Evolutionary conservation across 768 basidiomycete species (phyloP).

Genomic region (Leccinum obscurum): DNA sequence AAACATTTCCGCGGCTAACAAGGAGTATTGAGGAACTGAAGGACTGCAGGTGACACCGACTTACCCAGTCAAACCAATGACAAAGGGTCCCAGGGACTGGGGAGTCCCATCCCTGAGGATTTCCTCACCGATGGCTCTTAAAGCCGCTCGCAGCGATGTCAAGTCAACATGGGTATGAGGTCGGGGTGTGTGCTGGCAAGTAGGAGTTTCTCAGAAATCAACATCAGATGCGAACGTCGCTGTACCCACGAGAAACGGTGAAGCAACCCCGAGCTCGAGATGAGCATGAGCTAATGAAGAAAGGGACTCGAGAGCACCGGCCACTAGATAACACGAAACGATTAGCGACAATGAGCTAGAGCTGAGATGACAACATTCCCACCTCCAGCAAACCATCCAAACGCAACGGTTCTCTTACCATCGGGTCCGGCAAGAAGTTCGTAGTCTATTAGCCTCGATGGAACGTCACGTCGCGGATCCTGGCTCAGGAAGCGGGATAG

Average conservation of each 20-base stretch:
- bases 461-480: conserved; percentile 17
- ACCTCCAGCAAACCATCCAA: conserved; percentile 90
- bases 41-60: conserved; percentile 11
- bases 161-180: conserved; percentile 74
- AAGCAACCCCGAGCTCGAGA: conserved; percentile 74
- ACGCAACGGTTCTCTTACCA: conserved; percentile 81
- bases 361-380: conserved; percentile 17
- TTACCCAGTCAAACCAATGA: conserved; percentile 84
- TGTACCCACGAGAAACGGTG: conserved; percentile 73
- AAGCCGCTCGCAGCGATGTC: conserved; percentile 46
- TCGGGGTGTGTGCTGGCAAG: conserved; percentile 62
- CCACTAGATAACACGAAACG: conserved; percentile 47
- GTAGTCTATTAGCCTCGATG: conserved; percentile 75
- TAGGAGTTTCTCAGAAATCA: background rate
- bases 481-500: conserved; percentile 60
- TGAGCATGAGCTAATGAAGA: conserved; percentile 76
- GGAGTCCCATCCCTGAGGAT: conserved; percentile 62
- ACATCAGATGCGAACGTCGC: background rate
- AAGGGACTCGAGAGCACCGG: conserved; percentile 82
- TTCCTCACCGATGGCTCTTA: conserved; percentile 56
- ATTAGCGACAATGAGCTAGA: background rate
- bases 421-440: conserved; percentile 67
- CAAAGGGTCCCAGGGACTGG: conserved; percentile 66
- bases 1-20: conserved; percentile 74
- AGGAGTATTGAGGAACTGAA: background rate